phyloP scores from a whole-genome alignment of 345 rosid genomes.

The Microcos paniculata region DNA sequence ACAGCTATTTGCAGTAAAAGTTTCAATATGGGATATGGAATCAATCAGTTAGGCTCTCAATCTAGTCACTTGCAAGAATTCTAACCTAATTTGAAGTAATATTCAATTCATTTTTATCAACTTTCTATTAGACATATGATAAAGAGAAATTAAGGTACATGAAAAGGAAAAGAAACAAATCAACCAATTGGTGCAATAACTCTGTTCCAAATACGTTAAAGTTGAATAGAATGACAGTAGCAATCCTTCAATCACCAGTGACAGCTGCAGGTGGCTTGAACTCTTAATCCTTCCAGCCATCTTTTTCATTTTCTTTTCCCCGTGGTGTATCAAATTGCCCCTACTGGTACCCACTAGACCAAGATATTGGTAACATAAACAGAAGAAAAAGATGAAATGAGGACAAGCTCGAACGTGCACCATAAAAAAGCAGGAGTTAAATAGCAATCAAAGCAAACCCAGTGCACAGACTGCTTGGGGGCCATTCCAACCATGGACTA shows the following conservation, averaged over 20 bases:
- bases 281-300: neutral
- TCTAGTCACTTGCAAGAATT: slow-evolving; percentile 5
- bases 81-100: neutral
- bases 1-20: neutral
- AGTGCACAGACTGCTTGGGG: neutral
- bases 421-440: slow-evolving; percentile 14
- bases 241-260: neutral
- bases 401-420: slow-evolving; percentile 14
- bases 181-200: slow-evolving; percentile 4
- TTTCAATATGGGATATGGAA: slow-evolving; percentile 10
- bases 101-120: neutral
- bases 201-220: neutral
- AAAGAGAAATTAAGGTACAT: slow-evolving; percentile 3
- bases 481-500: slow-evolving; percentile 23
- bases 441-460: slow-evolving; percentile 21
- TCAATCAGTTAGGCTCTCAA: neutral
- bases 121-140: neutral
- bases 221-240: neutral
- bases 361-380: neutral
- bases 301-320: neutral
- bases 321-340: neutral
- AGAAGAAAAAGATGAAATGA: neutral
- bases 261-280: neutral
- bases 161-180: neutral
- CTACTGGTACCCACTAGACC: neutral